Evolutionary conservation across 441 rosid genomes (phyloP).

Genomic region (Codiaeum variegatum): DNA sequence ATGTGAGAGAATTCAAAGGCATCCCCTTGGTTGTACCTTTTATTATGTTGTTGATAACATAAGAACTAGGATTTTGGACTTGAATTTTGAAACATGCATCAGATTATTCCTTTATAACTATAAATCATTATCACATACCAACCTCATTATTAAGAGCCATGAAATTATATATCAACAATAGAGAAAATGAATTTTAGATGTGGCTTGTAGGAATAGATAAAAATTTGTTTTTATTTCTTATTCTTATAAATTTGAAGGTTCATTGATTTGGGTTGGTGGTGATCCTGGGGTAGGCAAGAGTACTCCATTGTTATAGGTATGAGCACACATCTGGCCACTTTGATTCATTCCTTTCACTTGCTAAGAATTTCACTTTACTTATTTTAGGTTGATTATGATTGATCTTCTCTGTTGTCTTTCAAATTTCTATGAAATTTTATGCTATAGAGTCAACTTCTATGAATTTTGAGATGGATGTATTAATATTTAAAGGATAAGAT

Average conservation of each 20-base stretch:
- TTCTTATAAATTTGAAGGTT: constrained; percentile 36
- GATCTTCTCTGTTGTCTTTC: not conserved
- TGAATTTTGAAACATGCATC: not conserved
- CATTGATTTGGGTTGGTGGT: constrained; percentile 83
- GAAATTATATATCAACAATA: not conserved
- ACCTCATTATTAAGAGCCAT: not conserved
- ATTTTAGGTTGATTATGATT: not conserved
- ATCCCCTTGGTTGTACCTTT: no score
- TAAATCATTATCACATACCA: not conserved
- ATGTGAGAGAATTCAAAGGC: no score
- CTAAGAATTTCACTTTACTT: not conserved
- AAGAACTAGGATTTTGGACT: not conserved
- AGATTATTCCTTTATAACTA: not conserved
- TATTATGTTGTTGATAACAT: no score
- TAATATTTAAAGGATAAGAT: constrained; percentile 58
- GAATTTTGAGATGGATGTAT: constrained; percentile 63
- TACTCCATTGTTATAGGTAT: constrained; percentile 82
- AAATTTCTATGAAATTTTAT: constrained; percentile 6
- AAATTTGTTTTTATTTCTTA: not conserved
- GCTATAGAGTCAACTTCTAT: constrained; percentile 27
- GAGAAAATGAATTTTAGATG: not conserved
- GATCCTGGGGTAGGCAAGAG: constrained; percentile 98
- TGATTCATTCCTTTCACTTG: constrained; percentile 8
- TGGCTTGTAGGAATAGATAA: constrained; percentile 4
- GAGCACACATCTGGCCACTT: constrained; percentile 5